phyloP scores from a whole-genome alignment of 2,329 filamentous ascomycete genomes.

The Exophiala aquamarina region DNA sequence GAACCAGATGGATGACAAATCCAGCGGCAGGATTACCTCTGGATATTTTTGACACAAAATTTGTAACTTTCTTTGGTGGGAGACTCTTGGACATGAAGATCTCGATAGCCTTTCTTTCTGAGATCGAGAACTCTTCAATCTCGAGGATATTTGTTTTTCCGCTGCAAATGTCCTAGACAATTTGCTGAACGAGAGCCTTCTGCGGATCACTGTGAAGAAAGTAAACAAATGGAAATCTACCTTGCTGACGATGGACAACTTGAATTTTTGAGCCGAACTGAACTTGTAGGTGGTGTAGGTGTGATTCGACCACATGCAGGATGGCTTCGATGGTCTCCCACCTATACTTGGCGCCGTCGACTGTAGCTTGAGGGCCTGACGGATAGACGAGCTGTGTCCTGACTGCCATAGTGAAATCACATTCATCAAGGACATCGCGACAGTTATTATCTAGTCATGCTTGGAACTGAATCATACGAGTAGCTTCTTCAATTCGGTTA shows the following conservation, averaged over 20 bases:
- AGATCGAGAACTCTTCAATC: constrained; percentile 5
- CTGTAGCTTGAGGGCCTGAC: constrained; percentile 51
- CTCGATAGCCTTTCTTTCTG: constrained; percentile 7
- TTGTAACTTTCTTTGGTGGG: constrained; percentile 1
- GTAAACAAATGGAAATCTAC: constrained; percentile 57
- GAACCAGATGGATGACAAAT: constrained; percentile 25
- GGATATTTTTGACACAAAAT: constrained; percentile 4
- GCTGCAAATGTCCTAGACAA: constrained; percentile 44
- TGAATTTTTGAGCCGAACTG: constrained; percentile 51
- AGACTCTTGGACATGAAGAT: constrained; percentile 4
- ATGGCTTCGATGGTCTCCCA: constrained; percentile 59
- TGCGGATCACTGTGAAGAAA: constrained; percentile 54
- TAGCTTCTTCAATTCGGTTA: constrained; percentile 32
- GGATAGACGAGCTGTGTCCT: constrained; percentile 66
- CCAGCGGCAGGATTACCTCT: constrained; percentile 5
- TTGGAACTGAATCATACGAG: constrained; percentile 42
- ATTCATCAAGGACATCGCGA: constrained; percentile 64
- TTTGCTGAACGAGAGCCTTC: constrained; percentile 40
- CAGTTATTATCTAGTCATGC: constrained; percentile 45
- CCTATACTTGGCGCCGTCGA: constrained; percentile 56
- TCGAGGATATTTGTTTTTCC: constrained; percentile 30
- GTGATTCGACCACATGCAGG: constrained; percentile 9
- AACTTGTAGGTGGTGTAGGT: constrained; percentile 33
- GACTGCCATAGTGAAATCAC: constrained; percentile 62
- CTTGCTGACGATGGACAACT: constrained; percentile 39